Conservation (phyloP, 495 filamentous ascomycete genomes). For the Penicillium atrosanguineum region DNA sequence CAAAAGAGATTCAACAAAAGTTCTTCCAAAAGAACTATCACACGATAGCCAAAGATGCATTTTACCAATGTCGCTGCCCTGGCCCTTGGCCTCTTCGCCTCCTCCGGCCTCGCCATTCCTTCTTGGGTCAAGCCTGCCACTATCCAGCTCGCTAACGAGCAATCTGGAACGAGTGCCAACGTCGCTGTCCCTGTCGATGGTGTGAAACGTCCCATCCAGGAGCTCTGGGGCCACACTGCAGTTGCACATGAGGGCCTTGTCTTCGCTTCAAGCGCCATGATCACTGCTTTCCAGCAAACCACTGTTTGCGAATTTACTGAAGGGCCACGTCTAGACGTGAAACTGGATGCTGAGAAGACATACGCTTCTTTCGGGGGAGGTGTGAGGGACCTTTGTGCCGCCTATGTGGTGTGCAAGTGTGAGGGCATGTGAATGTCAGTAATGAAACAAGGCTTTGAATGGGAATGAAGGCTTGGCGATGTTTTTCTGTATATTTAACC, state of each 20-base stretch:
- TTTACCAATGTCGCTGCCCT: conserved; percentile 17
- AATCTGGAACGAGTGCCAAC: conserved; percentile 19
- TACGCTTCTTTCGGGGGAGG: conserved; percentile 7
- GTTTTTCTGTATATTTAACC: background rate
- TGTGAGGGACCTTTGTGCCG: conserved; percentile 18
- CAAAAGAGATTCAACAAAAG: background rate
- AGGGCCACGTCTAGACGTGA: conserved; percentile 1
- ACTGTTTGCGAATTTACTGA: conserved; percentile 20
- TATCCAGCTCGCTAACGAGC: conserved; percentile 24
- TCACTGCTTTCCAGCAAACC: conserved; percentile 16
- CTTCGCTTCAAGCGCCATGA: conserved; percentile 24
- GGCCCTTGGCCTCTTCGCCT: conserved; percentile 12
- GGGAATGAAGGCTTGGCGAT: background rate
- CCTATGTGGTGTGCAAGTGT: conserved; percentile 19
- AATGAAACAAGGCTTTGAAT: background rate
- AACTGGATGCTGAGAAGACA: conserved; percentile 9
- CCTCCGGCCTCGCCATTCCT: conserved; percentile 8
- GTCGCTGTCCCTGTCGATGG: conserved; percentile 20
- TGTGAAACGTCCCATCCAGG: conserved; percentile 17
- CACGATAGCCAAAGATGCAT: conserved; percentile 13
- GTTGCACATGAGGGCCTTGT: conserved; percentile 19
- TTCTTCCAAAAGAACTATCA: background rate
- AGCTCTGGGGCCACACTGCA: conserved; percentile 23
- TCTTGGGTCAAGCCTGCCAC: conserved; percentile 10
- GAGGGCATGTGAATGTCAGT: conserved; percentile 11